phyloP scores from a whole-genome alignment of 2,329 filamentous ascomycete genomes.

The Berkeleyomyces basicola region DNA sequence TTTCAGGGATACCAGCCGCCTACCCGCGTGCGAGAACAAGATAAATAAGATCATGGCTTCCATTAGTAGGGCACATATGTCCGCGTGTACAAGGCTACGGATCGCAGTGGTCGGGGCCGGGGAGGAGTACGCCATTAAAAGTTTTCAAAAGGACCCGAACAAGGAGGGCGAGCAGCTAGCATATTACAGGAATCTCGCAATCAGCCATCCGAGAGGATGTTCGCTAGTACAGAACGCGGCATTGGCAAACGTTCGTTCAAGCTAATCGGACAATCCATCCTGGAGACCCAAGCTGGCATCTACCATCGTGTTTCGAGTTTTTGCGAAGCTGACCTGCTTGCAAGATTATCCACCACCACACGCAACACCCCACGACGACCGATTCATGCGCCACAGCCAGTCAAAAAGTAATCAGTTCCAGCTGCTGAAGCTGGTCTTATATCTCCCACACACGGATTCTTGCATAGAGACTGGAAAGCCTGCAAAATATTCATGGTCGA shows the following conservation, averaged over 20 bases:
- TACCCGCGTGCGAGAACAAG: slow-evolving; percentile 73
- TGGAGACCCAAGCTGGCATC: slow-evolving; percentile 97
- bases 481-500: slow-evolving; percentile 97
- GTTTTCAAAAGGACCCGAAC: slow-evolving; percentile 98
- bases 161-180: slow-evolving; percentile 91
- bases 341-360: slow-evolving; percentile 97
- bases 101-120: slow-evolving; percentile 44
- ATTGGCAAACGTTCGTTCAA: slow-evolving; percentile 83
- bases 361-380: slow-evolving; percentile 71
- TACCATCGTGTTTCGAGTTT: slow-evolving; percentile 99
- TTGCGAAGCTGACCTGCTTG: slow-evolving; percentile 90
- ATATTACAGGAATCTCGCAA: slow-evolving; percentile 94
- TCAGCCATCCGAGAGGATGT: slow-evolving; percentile 96
- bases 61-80: slow-evolving; percentile 98
- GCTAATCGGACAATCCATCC: slow-evolving; percentile 83
- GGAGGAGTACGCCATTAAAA: slow-evolving; percentile 97
- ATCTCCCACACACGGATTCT: slow-evolving; percentile 88
- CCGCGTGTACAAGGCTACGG: slow-evolving; percentile 86
- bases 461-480: slow-evolving; percentile 95
- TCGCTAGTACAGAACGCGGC: slow-evolving; percentile 74
- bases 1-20: slow-evolving; percentile 47
- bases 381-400: slow-evolving; percentile 72
- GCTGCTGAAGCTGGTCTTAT: slow-evolving; percentile 83
- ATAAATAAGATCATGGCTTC: slow-evolving; percentile 97
- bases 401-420: slow-evolving; percentile 94